Percentiles rank a stretch among this genome's conserved stretches.
These are phyloP conservation scores for Hermanozyma aechmeae DNA, from an alignment of 805 yeast species.

Conservation along the genomic window DNA sequence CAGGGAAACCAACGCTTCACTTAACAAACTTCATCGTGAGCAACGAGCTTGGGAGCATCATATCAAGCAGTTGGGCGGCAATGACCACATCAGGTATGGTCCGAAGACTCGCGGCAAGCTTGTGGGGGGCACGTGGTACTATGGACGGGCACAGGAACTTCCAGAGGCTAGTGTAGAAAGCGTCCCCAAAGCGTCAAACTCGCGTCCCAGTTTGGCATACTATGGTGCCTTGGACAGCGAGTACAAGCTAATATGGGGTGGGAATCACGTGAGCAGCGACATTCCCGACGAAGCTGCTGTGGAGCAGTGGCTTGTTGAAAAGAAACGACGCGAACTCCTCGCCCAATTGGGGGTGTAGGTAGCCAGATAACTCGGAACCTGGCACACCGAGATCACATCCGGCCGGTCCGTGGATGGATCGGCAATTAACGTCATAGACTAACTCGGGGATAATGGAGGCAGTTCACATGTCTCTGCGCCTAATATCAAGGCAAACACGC, in stretches of 20 bases:
- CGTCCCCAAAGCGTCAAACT: background rate
- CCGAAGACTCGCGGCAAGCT: constrained; percentile 12
- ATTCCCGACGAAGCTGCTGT: constrained; percentile 31
- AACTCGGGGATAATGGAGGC: too few species aligned
- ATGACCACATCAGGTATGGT: constrained; percentile 41
- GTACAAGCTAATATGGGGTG: background rate
- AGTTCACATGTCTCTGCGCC: too few species aligned
- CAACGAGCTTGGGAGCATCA: constrained; percentile 72
- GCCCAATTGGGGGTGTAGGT: constrained; percentile 22
- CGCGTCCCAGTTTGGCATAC: constrained; percentile 25
- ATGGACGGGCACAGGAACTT: constrained; percentile 75
- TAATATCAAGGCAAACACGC: too few species aligned
- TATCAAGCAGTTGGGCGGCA: constrained; percentile 64
- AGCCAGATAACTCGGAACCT: too few species aligned
- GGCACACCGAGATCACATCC: too few species aligned
- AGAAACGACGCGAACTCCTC: constrained; percentile 34
- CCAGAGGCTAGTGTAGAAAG: constrained; percentile 41
- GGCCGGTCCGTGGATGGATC: too few species aligned
- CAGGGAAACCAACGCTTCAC: constrained; percentile 64
- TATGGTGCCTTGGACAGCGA: constrained; percentile 33
- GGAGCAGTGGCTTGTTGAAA: constrained; percentile 36
- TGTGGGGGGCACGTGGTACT: constrained; percentile 57
- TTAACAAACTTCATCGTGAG: constrained; percentile 61
- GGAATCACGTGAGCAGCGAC: constrained; percentile 3
- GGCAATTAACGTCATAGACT: too few species aligned